Percentiles rank a stretch among this genome's conserved stretches.
Conservation (phyloP, 257 asterid genomes). For the Solanum acaule region DNA sequence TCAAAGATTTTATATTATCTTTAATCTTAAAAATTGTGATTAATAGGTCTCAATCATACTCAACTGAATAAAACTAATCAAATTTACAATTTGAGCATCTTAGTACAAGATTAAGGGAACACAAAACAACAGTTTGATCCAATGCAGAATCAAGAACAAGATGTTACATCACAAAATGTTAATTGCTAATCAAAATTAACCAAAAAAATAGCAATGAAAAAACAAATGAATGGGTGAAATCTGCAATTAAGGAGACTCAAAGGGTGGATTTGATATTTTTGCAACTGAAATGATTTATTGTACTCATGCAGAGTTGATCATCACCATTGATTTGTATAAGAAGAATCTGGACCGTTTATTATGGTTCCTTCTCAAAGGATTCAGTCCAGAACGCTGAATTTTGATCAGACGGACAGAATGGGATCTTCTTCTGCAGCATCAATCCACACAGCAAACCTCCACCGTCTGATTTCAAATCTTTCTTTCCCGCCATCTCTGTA, state of each 20-base stretch:
- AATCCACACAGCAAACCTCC: slow-evolving; percentile 67
- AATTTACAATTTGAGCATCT: background rate
- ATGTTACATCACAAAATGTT: background rate
- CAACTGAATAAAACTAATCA: background rate
- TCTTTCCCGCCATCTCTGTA: slow-evolving; percentile 50
- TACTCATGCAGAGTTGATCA: background rate
- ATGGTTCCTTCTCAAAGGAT: slow-evolving; percentile 24
- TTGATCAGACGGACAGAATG: slow-evolving; percentile 51
- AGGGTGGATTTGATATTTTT: background rate
- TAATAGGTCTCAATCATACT: background rate
- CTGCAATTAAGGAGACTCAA: background rate
- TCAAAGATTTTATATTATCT: background rate
- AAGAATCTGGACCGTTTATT: slow-evolving; percentile 20
- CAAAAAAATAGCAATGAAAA: background rate
- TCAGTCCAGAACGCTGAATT: slow-evolving; percentile 42
- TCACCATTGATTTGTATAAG: background rate
- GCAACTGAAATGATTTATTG: background rate
- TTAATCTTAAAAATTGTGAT: background rate
- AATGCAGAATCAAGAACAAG: background rate
- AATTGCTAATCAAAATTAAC: background rate
- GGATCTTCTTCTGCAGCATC: slow-evolving; percentile 47
- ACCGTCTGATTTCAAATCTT: slow-evolving; percentile 31
- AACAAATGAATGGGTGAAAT: background rate
- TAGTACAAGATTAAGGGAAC: background rate
- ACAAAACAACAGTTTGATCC: background rate